Evolutionary conservation across 805 yeast species (phyloP), one percentile per base, ranked within the genome.

Genomic region (Kodamaea sagamina): DNA sequence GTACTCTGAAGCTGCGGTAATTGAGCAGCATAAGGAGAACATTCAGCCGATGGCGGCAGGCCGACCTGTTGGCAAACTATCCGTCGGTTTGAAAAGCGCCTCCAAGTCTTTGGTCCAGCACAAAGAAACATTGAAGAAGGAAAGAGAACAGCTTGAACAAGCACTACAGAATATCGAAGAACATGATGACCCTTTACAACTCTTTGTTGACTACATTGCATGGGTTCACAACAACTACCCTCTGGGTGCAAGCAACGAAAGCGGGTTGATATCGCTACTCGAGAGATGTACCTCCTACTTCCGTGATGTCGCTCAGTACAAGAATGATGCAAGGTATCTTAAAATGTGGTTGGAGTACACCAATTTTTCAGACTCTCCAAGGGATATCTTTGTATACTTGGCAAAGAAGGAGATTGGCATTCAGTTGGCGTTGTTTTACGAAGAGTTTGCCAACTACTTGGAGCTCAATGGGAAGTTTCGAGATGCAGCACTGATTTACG

Each of bases 321-420:
- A 81, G 46, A 84, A 90, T 58, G 97, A 92, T 58, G 81, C 92
- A 1, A 65, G 97, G 37, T 89, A 86, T 56, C 62, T 92, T 39
- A 76, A 74, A 48, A 74, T 89, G 1, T 92, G 99, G 97, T 62
- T 90, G 29, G 81, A 80, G 51, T 89, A 88, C 59, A 79, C 86
- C 6, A 76, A 74, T 17, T 81, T 75, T 54, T 75, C 85, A 1
- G 87, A 83, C 47, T 75, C 83, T 11, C 89, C 90, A 0, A 67
- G 79, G 32, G 90, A 84, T 42, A 71, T 86, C 2, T 89, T 84
- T 59, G 71, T 78, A 4, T 89, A 83, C 55, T 68, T 92, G 62
- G 78, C 82, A 32, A 77, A 82, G 47, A 81, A 84, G 49, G 79
- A 75, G 37, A 86, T 92, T 26, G 98, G 96, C 0, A 58, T 56